Evolutionary conservation across 345 rosid species (phyloP), one percentile per base, ranked within the genome.

Genomic region (Psidium friedrichsthalianum): DNA sequence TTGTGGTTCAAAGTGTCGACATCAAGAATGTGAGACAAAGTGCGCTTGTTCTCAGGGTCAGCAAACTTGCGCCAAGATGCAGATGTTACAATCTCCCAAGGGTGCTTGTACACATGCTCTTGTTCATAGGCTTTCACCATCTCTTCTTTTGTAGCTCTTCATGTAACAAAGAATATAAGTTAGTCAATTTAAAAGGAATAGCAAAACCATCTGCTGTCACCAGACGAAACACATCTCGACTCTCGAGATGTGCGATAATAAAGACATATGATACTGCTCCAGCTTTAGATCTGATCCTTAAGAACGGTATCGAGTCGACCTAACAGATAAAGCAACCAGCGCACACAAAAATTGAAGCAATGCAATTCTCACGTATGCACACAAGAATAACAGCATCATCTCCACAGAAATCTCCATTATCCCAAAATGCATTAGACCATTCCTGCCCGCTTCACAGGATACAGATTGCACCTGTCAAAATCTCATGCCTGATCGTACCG

Each of bases 61-160:
- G 98, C 88, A 88, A 93, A 97, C 91, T 96, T 97, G 90, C 99
- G 98, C 98, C 99, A 97, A 24, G 98, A 96, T 44, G 98, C 99
- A 56, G 99, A 94, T 83, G 98, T 95, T 47, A 97, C 99, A 53
- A 96, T 91, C 89, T 97, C 99, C 99, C 99, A 97, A 6, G 98
- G 99, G 86, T 97, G 99, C 93, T 91, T 91, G 92, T 96, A 97
- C 56, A 94, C 87, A 87, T 97, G 99, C 92, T 97, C 98, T 90
- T 97, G 99, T 22, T 86, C 76, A 82, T 93, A 96, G 81, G 96
- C 98, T 92, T 93, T 95, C 40, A 94, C 98, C 98, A 94, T 94
- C 51, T 74, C 83, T 83, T 51, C 74, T 90, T 91, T 94, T 93
- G 94, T 93, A 56, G 40, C 51, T 24, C 74, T 84, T 84, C 76